Evolutionary conservation across 805 yeast species (phyloP).

Genomic region (Myxozyma neglecta): DNA sequence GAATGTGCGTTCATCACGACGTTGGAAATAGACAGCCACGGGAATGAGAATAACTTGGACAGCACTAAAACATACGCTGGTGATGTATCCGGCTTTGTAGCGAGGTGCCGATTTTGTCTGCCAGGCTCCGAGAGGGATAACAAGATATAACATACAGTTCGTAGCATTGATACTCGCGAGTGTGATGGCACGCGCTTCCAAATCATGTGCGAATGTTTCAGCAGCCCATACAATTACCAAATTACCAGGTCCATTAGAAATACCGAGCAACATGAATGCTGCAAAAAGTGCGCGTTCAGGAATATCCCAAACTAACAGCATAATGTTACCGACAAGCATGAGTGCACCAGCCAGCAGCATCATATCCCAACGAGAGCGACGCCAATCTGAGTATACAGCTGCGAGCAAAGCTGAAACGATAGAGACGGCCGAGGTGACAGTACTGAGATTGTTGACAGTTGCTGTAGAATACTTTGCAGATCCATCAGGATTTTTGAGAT

Average conservation of each 20-base stretch:
- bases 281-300: constrained; percentile 58
- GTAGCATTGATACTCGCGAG: constrained; percentile 53
- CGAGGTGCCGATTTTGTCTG: constrained; percentile 38
- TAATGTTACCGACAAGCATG: constrained; percentile 53
- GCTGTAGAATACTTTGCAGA: constrained; percentile 43
- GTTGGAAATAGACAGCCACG: constrained; percentile 53
- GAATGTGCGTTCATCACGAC: constrained; percentile 42
- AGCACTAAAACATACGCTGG: constrained; percentile 33
- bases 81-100: constrained; percentile 36
- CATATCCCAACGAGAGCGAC: constrained; percentile 56
- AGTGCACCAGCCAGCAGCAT: constrained; percentile 54
- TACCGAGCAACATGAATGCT: constrained; percentile 57
- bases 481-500: constrained; percentile 41
- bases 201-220: constrained; percentile 56
- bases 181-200: constrained; percentile 54
- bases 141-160: constrained; percentile 58
- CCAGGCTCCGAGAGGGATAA: constrained; percentile 52
- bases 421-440: constrained; percentile 61
- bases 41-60: constrained; percentile 31
- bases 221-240: constrained; percentile 59
- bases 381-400: constrained; percentile 48
- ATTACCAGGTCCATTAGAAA: constrained; percentile 64
- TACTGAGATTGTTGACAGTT: constrained; percentile 51
- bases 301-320: constrained; percentile 57
- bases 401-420: constrained; percentile 43